phyloP scores from a whole-genome alignment of 148 eudicot genomes.

The Camellia sinensis region DNA sequence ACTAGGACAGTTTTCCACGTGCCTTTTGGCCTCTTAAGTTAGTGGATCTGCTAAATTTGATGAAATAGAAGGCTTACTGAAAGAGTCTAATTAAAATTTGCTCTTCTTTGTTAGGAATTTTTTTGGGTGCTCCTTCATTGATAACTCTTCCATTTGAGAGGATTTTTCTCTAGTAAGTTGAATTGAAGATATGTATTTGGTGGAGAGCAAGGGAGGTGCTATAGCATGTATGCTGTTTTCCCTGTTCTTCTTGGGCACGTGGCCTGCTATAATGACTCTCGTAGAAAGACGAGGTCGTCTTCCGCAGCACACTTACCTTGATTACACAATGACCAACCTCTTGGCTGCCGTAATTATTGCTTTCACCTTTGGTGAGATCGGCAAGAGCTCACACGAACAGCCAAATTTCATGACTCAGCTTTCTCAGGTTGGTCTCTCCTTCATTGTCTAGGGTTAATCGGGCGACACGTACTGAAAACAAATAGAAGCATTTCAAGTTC shows the following conservation, averaged over 20 bases:
- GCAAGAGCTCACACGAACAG: conserved; percentile 40
- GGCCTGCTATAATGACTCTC: conserved; percentile 61
- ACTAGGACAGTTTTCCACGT: neutral
- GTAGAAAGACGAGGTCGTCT: conserved; percentile 78
- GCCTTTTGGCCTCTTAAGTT: conserved; percentile 7
- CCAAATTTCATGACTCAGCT: conserved; percentile 75
- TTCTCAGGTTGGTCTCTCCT: conserved; percentile 50
- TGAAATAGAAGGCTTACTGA: neutral
- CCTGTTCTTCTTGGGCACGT: conserved; percentile 65
- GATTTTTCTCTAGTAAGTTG: conserved; percentile 1
- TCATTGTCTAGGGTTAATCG: neutral
- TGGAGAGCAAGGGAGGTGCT: conserved; percentile 78
- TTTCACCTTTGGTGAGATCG: conserved; percentile 78
- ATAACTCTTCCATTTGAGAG: conserved; percentile 6
- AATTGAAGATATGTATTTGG: conserved; percentile 53
- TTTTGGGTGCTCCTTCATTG: neutral
- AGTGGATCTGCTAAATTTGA: neutral
- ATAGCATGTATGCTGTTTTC: conserved; percentile 70
- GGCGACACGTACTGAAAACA: neutral
- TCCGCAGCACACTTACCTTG: conserved; percentile 86
- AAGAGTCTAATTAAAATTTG: neutral
- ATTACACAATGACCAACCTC: conserved; percentile 74
- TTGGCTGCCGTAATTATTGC: conserved; percentile 78
- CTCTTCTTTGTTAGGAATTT: conserved; percentile 3
- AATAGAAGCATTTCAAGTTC: neutral